Percentiles rank a stretch among this genome's conserved stretches.
Evolutionary conservation across 371 early-diverging fungal genomes (phyloP).

Genomic region (Polyrhizophydium stewartii): DNA sequence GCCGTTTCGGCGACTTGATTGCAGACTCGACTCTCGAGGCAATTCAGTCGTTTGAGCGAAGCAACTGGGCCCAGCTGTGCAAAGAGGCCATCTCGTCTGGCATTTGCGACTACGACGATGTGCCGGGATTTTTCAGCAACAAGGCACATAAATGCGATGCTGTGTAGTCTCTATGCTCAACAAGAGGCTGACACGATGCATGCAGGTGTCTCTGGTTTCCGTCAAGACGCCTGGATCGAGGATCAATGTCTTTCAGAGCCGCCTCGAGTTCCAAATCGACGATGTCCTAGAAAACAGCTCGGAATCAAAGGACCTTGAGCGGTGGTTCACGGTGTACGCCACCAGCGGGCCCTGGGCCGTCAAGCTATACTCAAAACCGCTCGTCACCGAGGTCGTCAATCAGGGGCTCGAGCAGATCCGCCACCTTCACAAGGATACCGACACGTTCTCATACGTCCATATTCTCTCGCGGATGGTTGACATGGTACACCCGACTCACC

Average conservation of each 20-base stretch:
- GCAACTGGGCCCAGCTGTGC: constrained; percentile 31
- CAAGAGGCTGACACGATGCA: too few relatives aligned
- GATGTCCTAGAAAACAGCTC: not conserved
- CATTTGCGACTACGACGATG: constrained; percentile 31
- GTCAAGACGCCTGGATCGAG: not conserved
- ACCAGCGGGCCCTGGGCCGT: constrained; percentile 26
- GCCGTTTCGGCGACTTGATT: constrained; percentile 42
- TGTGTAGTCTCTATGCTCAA: too few relatives aligned
- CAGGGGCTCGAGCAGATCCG: constrained; percentile 26
- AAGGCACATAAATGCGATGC: too few relatives aligned
- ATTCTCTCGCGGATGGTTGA: constrained; percentile 36
- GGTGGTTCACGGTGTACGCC: constrained; percentile 36
- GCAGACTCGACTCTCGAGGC: constrained; percentile 31
- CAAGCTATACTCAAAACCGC: constrained; percentile 19
- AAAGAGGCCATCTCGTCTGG: constrained; percentile 31
- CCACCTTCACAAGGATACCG: constrained; percentile 2
- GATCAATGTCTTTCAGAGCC: constrained; percentile 17
- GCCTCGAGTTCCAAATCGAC: constrained; percentile 27
- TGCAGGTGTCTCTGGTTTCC: not conserved
- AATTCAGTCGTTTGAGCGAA: constrained; percentile 35
- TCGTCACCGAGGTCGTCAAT: constrained; percentile 22
- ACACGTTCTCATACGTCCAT: constrained; percentile 25
- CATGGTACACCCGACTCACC: constrained; percentile 40
- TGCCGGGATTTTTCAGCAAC: constrained; percentile 27
- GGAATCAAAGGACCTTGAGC: not conserved